A percentile compares a stretch with the other conserved stretches of the same genome.
phyloP scores from a whole-genome alignment of 495 filamentous ascomycete genomes.

The Podospora anserina region DNA sequence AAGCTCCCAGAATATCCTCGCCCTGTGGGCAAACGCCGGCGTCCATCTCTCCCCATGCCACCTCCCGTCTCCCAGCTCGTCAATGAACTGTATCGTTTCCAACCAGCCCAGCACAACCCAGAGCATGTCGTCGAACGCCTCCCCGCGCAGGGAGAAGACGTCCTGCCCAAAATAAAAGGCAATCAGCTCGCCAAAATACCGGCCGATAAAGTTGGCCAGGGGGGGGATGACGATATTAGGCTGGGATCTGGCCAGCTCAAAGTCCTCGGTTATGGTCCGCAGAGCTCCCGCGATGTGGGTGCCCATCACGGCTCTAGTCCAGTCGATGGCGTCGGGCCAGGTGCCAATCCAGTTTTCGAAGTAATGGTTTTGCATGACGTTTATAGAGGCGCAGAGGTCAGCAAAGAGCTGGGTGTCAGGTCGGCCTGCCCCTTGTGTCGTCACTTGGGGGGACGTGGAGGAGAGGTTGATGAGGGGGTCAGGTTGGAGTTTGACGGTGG shows the following conservation, averaged over 20 bases:
- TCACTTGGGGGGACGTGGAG: background rate
- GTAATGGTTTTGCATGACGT: slow-evolving; percentile 72
- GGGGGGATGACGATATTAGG: slow-evolving; percentile 39
- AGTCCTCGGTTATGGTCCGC: slow-evolving; percentile 54
- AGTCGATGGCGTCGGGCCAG: slow-evolving; percentile 88
- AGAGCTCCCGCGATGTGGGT: slow-evolving; percentile 74
- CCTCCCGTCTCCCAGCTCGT: slow-evolving; percentile 46
- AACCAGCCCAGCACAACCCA: slow-evolving; percentile 97
- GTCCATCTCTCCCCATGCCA: slow-evolving; percentile 79
- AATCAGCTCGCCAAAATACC: slow-evolving; percentile 72
- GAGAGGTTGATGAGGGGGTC: background rate
- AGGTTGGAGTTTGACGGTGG: background rate
- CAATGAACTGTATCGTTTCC: slow-evolving; percentile 72
- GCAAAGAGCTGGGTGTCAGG: slow-evolving; percentile 32
- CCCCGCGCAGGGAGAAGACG: slow-evolving; percentile 64
- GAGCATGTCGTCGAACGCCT: slow-evolving; percentile 94
- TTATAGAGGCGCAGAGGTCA: slow-evolving; percentile 58
- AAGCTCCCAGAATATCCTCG: slow-evolving; percentile 85
- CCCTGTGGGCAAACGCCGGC: slow-evolving; percentile 78
- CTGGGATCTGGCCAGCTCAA: slow-evolving; percentile 24
- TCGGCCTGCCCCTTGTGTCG: background rate
- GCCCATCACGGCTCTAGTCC: slow-evolving; percentile 85
- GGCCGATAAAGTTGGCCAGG: slow-evolving; percentile 71
- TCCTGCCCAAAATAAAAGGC: slow-evolving; percentile 88
- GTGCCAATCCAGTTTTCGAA: slow-evolving; percentile 75